phyloP scores from a whole-genome alignment of 495 filamentous ascomycete genomes.

The Penicilliopsis zonata region DNA sequence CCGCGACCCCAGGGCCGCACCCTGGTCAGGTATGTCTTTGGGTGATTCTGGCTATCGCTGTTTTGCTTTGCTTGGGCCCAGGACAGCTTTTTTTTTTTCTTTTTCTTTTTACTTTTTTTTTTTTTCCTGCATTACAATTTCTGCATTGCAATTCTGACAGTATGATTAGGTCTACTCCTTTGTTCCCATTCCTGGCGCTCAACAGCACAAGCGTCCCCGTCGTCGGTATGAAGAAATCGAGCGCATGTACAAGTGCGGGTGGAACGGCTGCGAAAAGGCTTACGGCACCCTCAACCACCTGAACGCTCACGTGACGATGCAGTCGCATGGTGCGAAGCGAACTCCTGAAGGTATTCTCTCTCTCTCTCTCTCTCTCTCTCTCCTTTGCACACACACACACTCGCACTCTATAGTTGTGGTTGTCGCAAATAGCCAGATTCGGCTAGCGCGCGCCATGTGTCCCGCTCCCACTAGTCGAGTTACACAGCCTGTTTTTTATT shows the following conservation, averaged over 20 bases:
- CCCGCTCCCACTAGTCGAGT: conserved; percentile 33
- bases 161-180: conserved; percentile 94
- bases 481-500: too few relatives aligned
- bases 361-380: conserved; percentile 6
- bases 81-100: conserved; percentile 10
- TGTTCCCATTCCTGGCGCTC: conserved; percentile 92
- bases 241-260: conserved; percentile 99
- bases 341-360: conserved; percentile 82
- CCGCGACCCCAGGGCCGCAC: conserved; percentile 48
- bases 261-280: conserved; percentile 96
- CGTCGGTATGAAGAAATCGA: conserved; percentile 97
- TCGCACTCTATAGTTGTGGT: conserved; percentile 5
- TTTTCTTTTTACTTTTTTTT: conserved; percentile 6
- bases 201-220: conserved; percentile 93
- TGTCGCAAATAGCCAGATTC: conserved; percentile 25
- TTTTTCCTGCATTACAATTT: too few relatives aligned
- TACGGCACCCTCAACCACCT: conserved; percentile 95
- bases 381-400: too few relatives aligned
- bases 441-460: conserved; percentile 22
- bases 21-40: conserved; percentile 61
- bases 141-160: conserved; percentile 4
- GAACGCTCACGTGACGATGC: conserved; percentile 97
- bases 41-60: conserved; percentile 21
- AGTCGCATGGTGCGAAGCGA: conserved; percentile 82
- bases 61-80: conserved; percentile 22